Evolutionary conservation across 2,329 filamentous ascomycete species (phyloP), one percentile per base, ranked within the genome.

Genomic region (Metarhizium anisopliae): DNA sequence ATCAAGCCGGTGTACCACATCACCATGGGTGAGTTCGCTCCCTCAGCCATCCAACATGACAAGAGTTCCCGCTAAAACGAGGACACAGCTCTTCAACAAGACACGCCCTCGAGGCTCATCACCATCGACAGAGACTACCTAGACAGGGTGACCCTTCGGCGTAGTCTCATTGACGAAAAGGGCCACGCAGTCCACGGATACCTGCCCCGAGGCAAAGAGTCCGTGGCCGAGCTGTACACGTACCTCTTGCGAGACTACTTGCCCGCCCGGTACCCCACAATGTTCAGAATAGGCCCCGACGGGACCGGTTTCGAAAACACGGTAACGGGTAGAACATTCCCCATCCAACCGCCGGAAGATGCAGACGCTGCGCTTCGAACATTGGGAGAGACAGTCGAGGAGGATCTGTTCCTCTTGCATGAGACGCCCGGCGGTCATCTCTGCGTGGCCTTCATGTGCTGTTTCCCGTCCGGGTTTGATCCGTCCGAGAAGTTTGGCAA

Each of bases 1-100:
- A 81, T 79, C 63, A 80, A 79, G 63, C 72, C 76, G 0, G 71
- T 72, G 2, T 82, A 79, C 60, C 68, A 81, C 60, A 80, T 81
- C 57, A 79, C 76, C 0, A 81, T 82, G 78, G 78, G 78, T 77
- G 61, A 36, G 63, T 60, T 18, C 25, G 20, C 6, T 18, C 30
- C 32, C 29, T 50, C 47, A 20, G n/a, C 6, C 18, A 36, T 20
- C 35, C 11, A 25, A n/a, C 6, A 29, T 4, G n/a, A 2, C 10
- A 1, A 13, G 16, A 6, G 16, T 4, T 35, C 11, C 20, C 10
- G 18, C 25, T 53, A 1, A 25, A 4, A 11, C 32, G 18, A 18
- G n/a, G 16, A 35, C 32, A 5, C 57, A 80, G 78, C 70, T 2
- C 64, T 81, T 2, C 72, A 72, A 29, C 67, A 69, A 13, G 68